phyloP scores from a whole-genome alignment of 2,329 filamentous ascomycete species.

The Lasiodiplodia gonubiensis region DNA sequence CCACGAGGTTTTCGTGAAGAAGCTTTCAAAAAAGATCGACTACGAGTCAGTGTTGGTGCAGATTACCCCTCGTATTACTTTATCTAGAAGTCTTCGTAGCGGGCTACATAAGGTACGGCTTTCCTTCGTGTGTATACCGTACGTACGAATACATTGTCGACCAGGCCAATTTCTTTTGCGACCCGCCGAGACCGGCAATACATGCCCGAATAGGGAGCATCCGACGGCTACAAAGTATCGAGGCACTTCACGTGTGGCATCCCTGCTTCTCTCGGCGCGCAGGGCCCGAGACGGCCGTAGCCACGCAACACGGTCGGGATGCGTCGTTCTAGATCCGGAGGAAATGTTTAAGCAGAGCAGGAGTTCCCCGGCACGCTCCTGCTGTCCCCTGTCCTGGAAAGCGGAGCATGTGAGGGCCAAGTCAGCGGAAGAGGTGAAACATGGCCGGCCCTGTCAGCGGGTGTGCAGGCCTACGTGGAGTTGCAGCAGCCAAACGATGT shows the following conservation, averaged over 20 bases:
- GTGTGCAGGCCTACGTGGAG: slow-evolving; percentile 4
- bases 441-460: neutral
- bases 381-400: neutral
- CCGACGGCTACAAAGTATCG: neutral
- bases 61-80: neutral
- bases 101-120: no score
- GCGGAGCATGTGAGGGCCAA: neutral
- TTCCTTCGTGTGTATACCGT: no score
- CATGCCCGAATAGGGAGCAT: neutral
- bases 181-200: neutral
- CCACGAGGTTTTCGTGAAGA: neutral
- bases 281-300: slow-evolving; percentile 19
- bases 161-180: no score
- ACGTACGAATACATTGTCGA: no score
- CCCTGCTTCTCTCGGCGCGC: slow-evolving; percentile 10
- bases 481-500: slow-evolving; percentile 13
- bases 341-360: neutral
- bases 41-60: neutral
- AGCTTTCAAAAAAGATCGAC: neutral
- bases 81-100: neutral
- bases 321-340: slow-evolving; percentile 12
- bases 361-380: neutral
- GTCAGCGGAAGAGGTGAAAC: slow-evolving; percentile 17
- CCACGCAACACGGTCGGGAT: slow-evolving; percentile 5
- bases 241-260: slow-evolving; percentile 15